Percentiles rank a stretch among this genome's conserved stretches.
Evolutionary conservation across 106 monocot species (phyloP).

Genomic region (Xerophyta viscosa): DNA sequence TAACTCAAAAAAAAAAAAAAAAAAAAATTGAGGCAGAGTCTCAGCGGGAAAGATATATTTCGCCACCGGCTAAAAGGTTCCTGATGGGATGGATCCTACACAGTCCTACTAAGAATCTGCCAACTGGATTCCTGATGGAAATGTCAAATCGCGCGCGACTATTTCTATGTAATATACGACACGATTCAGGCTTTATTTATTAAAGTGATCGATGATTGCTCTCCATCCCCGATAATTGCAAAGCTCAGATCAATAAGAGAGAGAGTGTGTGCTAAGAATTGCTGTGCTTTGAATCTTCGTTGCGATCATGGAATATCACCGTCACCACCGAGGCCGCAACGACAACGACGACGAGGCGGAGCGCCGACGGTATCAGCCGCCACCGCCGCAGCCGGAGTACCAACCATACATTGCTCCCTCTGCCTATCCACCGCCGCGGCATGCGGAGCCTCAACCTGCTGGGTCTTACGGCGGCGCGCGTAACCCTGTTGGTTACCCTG

Average conservation of each 20-base stretch:
- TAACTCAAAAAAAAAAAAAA: no score
- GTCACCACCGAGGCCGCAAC: conserved; percentile 5
- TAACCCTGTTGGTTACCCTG: background rate
- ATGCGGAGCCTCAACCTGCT: background rate
- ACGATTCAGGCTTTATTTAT: no score
- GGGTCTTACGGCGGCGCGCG: background rate
- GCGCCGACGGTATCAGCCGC: background rate
- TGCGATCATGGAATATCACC: conserved; percentile 4
- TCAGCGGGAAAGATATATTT: no score
- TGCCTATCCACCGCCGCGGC: background rate
- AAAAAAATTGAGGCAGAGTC: no score
- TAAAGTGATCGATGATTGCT: no score
- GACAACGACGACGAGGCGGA: conserved; percentile 1
- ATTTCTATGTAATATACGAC: no score
- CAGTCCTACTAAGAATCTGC: no score
- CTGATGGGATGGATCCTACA: no score
- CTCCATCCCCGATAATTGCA: background rate
- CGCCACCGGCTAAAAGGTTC: no score
- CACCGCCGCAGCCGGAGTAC: background rate
- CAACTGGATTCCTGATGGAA: no score
- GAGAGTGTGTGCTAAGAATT: background rate
- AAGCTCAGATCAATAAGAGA: background rate
- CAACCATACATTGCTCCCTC: background rate
- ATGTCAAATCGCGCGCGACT: no score
- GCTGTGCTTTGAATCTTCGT: background rate